Evolutionary conservation across 768 basidiomycete species (phyloP), one percentile per base, ranked within the genome.

Genomic region (Amanita pseudoporphyria): DNA sequence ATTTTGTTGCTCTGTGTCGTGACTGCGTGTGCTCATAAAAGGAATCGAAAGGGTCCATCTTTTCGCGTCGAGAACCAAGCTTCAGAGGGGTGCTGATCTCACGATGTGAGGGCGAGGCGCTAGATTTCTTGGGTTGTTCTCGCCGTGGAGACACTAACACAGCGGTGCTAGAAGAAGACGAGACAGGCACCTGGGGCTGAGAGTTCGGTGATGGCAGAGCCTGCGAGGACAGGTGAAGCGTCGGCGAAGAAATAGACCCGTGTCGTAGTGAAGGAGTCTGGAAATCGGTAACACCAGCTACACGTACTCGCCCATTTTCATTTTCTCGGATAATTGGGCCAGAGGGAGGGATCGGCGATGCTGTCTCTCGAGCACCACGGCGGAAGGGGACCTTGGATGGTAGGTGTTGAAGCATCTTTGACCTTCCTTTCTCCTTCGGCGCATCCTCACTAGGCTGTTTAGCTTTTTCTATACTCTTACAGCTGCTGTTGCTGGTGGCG

Each of bases 231-330:
- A 82, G 71, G 58, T 84, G 81, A 38, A 89, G 64, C 24, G 81
- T 74, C 47, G 87, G 86, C 18, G 84, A 85, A 50, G 86, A 88
- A 71, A 83, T 73, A 41, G 87, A 84, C 33, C 77, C 86, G 53
- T 74, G 75, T 49, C 79, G 74, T 53, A 87, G 64, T 32, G 84
- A 84, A 38, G 84, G 84, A 38, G 79, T 72, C 53, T 74, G 66
- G 67, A 78, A 87, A 61, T 71, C 74, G 44, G 77, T 73, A 60
- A 71, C 72, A 43, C 78, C 80, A 42, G 78, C 73, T 53, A 68
- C 65, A 60, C 74, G 72, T 57, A 64, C 64, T 58, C 68, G 68
- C 52, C 68, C 66, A 49, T 70, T 58, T 22, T 51, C 56, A 36
- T 44, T 48, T 6, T 41, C 30, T 35, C 31, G 40, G 33, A 10